These are phyloP conservation scores for Cardamine chenopodiifolia DNA, from an alignment of 345 rosid genomes.

Conservation along the genomic window DNA sequence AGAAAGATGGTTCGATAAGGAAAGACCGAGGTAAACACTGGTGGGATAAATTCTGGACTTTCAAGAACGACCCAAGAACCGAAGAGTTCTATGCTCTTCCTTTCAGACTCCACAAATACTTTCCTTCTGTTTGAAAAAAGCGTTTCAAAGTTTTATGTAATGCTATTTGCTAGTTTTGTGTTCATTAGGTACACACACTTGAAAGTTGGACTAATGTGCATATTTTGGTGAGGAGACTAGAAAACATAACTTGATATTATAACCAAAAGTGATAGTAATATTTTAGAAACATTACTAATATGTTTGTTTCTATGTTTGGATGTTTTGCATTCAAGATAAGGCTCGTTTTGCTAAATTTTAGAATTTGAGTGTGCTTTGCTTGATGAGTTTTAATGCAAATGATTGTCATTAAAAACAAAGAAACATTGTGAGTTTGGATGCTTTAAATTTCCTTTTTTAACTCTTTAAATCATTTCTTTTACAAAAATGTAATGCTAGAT, in stretches of 20 bases:
- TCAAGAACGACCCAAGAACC: slow-evolving; percentile 69
- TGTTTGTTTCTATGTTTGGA: slow-evolving; percentile 15
- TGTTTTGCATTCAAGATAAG: neutral
- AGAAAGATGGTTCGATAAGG: slow-evolving; percentile 54
- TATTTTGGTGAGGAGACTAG: slow-evolving; percentile 21
- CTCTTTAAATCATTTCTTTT: neutral
- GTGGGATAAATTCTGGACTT: slow-evolving; percentile 88
- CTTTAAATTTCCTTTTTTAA: neutral
- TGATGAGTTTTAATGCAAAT: neutral
- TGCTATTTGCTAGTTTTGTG: neutral
- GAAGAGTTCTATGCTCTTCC: slow-evolving; percentile 92
- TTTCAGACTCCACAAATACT: slow-evolving; percentile 83
- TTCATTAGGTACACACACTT: slow-evolving; percentile 1
- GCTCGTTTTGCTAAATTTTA: neutral
- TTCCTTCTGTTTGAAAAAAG: slow-evolving; percentile 68
- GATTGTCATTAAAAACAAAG: neutral
- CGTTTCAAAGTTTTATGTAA: neutral
- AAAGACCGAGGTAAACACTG: slow-evolving; percentile 95
- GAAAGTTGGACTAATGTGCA: slow-evolving; percentile 8
- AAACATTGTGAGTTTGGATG: neutral
- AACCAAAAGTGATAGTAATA: neutral
- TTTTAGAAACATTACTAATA: slow-evolving; percentile 5
- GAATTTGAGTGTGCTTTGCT: neutral
- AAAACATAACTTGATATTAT: slow-evolving; percentile 3
- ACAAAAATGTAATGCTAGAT: neutral